Base-by-base conservation (phyloP, 2,329 filamentous ascomycete genomes). In the Aspergillus sp. region DNA sequence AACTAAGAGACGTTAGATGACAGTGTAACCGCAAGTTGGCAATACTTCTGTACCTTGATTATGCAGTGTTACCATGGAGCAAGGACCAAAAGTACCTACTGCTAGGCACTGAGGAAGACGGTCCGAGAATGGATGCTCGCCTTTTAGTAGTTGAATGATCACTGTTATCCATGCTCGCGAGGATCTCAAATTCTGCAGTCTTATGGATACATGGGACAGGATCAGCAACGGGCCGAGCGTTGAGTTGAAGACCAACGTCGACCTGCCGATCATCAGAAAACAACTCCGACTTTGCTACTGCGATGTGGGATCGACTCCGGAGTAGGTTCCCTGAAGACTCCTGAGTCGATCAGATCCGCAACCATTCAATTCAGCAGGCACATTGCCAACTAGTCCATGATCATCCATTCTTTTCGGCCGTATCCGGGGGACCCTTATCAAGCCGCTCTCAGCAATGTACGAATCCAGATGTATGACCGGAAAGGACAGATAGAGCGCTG, bases 1-100 rank as follows among this genome's bases (percentile, higher is more conserved):
- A 19, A 28, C 25, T 4, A n/a, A n/a, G n/a, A n/a, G n/a, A 50
- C 30, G 28, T 50, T 31, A 50, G 48, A 31, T 50, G 48, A 50
- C 25, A 7, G 48, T 50, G 48, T 50, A 50, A 50, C 48, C 15
- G 17, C 48, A 31, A 50, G 48, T 50, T 50, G 48, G 48, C 48
- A 50, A 30, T 31, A 41, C 15, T 41, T 6, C 34, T 17, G 9
- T 41, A 41, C 34, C 11, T 41, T 41, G 34, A 41, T 41, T 41
- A 41, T 41, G 34, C 34, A 41, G 34, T 41, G 34, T 15, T 13
- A 41, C 34, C 4, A 17, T 15, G 4, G 34, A 41, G 34, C 34
- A 41, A 41, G 34, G 34, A 7, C 11, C 34, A 41, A 13, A 41
- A 5, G 13, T 15, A 15, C 34, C 5, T 15, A 15, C 34, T 41